Base-by-base conservation (phyloP, 805 yeast species). In the Schizosaccharomyces japonicus region DNA sequence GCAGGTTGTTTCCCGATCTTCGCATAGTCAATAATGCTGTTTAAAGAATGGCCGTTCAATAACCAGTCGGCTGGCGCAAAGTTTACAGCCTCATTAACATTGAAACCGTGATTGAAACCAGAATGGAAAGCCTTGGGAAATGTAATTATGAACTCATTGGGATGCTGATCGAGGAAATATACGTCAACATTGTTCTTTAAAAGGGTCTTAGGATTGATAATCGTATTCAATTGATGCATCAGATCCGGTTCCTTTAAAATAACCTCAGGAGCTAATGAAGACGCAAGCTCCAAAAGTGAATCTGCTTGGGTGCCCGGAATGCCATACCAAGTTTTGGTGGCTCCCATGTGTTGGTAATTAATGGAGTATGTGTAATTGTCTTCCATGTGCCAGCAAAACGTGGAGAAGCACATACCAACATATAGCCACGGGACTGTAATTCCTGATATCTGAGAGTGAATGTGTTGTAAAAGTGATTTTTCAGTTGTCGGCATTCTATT, bases 311-410 rank as follows among this genome's bases (percentile, higher is more conserved):
- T 58, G 10, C 81, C 75, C 0, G 95, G 95, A 5, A 85, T 78
- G 6, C 90, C 87, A 58, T 85, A 85, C 96, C 96, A 85, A 50
- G 84, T 77, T 58, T 87, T 87, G 5, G 87, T 76, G 11, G 78
- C 77, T 1, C 96, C 96, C 52, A 72, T 68, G 58, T 85, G 95
- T 59, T 92, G 92, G 59, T 85, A 85, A 59, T 87, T 87, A 3
- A 92, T 85, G 47, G 93, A 80, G 51, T 82, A 67, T 0, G 95
- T 81, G 58, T 80, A 83, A 58, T 87, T 95, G 60, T 85, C 96
- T 57, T 85, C 96, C 50, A 80, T 78, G 60, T 87, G 95, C 95
- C 95, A 87, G 61, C 96, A 85, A 58, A 87, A 87, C 1, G 95
- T 82, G 1, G 93, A 79, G 55, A 83, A 75, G 46, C 82, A 67